Base-by-base conservation (phyloP, 1,284 basidiomycete genomes). In the Anthracocystis setariae region DNA sequence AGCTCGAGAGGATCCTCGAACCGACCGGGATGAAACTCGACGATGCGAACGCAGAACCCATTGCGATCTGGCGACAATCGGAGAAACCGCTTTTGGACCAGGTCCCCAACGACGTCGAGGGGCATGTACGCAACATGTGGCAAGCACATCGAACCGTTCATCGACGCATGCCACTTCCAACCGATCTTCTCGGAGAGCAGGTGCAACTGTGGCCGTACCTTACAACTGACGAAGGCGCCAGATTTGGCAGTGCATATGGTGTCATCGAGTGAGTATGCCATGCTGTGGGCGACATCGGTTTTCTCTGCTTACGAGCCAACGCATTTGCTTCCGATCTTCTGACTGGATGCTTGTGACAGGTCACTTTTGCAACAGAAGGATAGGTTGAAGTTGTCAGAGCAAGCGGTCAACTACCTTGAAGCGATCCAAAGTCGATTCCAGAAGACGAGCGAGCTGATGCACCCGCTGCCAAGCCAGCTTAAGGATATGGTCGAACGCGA, bases 191-290 rank as follows among this genome's bases (percentile, higher is more conserved):
- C 17, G 15, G n/a, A 5, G 21, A 18, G 9, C 24, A 54, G 2
- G 23, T 7, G 0, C 23, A 25, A 0, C n/a, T 50, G 23, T 1
- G 9, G 3, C 46, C 21, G 20, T 50, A 39, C 24, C 15, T 53
- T 18, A 17, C 47, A 17, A 42, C 50, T 4, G 42, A 58, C 24
- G 51, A 49, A 37, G 55, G 50, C 4, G 55, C 17, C 5, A 47
- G 62, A 10, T 65, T 58, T 8, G 29, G 18, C 0, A 44, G 46
- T 8, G 46, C 35, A 20, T 25, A 45, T 17, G 9, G 37, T 2
- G 20, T 65, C 24, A 46, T 65, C 12, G 15, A 15, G 60, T 63
- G 37, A 47, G 54, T 63, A 8, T 35, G 1, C 12, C 17, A 43
- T 20, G 13, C 3, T 37, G 10, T 4, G 12, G n/a, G n/a, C n/a